Evolutionary conservation across 2,329 filamentous ascomycete species (phyloP), one percentile per base, ranked within the genome.

Genomic region (Epichloe coenophiala): DNA sequence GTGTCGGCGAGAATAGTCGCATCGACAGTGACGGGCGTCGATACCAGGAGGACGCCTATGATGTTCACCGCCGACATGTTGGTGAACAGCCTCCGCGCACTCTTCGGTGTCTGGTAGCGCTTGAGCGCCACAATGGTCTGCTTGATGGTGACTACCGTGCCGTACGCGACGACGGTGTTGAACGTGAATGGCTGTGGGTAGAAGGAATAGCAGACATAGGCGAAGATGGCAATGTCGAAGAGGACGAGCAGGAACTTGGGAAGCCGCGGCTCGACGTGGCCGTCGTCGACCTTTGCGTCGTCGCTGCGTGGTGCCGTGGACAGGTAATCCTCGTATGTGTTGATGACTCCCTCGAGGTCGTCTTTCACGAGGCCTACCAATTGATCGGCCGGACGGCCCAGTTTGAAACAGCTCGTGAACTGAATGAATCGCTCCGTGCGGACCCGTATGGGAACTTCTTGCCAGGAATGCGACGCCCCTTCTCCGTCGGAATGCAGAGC

Each of bases 31-130:
- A 56, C 56, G 6, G 55, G 56, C 15, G 52, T 55, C 23, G 55
- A 57, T 0, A 58, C 56, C 17, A 58, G 46, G 17, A 58, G 45
- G 38, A 58, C 49, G 35, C 55, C 56, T 1, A 55, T 41, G n/a
- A 58, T 55, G 40, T 58, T 58, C 39, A 56, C 53, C 17, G 53
- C 55, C 11, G 55, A 48, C 55, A 58, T 58, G 52, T 58, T 56
- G 36, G 55, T 58, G 23, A 58, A 58, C 11, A 58, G 42, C 8
- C 56, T 49, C 2, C 53, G 44, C 8, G 56, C 56, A 45, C 52
- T 52, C 45, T 56, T 56, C 15, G 51, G 41, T 11, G 55, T 58
- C 55, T 58, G 55, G 48, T 58, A 58, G n/a, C 56, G 53, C 48
- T 56, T 55, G 19, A 51, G 51, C 8, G 55, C 55, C 17, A 58